These are phyloP conservation scores for Talaromyces marneffei DNA, from an alignment of 2,329 filamentous ascomycete genomes.

Conservation along the genomic window DNA sequence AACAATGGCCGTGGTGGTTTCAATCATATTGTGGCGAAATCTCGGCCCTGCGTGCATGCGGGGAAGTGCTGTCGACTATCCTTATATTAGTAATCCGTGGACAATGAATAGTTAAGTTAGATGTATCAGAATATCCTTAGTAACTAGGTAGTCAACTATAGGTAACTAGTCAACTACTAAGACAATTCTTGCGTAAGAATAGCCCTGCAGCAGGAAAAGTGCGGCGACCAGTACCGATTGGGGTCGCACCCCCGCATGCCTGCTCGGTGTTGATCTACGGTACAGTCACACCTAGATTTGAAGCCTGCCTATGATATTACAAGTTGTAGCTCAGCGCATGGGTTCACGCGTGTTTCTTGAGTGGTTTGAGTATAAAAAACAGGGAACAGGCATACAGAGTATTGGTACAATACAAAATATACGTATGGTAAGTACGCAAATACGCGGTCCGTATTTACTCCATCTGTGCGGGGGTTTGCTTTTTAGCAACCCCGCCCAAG, in stretches of 20 bases:
- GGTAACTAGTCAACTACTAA: background rate
- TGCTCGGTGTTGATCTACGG: background rate
- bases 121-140: background rate
- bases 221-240: slow-evolving; percentile 1
- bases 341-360: background rate
- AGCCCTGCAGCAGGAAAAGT: background rate
- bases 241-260: background rate
- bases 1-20: background rate
- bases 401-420: background rate
- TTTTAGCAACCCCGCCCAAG: background rate
- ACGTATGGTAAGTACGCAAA: background rate
- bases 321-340: background rate
- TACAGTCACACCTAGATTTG: background rate
- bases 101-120: background rate
- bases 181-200: background rate
- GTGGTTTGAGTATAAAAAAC: background rate
- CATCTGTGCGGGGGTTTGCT: background rate
- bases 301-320: background rate
- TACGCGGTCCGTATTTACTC: background rate
- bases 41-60: background rate
- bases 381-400: background rate
- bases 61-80: background rate
- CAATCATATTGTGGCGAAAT: background rate
- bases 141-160: no score
- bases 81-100: background rate